Evolutionary conservation across 148 eudicot species (phyloP).

Genomic region (Agrostemma githago): DNA sequence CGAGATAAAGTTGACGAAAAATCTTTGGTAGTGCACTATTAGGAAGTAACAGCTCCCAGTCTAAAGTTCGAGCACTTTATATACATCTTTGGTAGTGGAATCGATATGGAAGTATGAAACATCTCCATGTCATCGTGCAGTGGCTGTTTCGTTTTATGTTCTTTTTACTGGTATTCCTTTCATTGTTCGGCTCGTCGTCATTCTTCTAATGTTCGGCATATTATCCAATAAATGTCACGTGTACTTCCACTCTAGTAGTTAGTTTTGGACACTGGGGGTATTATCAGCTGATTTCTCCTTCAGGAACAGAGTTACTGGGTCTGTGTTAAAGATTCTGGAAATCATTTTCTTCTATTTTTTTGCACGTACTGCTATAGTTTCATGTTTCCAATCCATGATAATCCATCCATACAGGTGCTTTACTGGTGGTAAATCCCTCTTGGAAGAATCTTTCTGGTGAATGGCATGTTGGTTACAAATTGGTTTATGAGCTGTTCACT

Average conservation of each 20-base stretch:
- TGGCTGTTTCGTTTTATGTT: not conserved
- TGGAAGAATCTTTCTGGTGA: constrained; percentile 96
- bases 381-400: not conserved
- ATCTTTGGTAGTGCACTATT: no score
- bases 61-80: not conserved
- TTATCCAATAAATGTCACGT: not conserved
- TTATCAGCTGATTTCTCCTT: not conserved
- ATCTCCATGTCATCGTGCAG: not conserved
- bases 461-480: constrained; percentile 90
- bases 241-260: not conserved
- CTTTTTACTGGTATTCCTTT: not conserved
- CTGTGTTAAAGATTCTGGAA: constrained; percentile 4
- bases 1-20: not conserved
- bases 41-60: no score
- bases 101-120: not conserved
- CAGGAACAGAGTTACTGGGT: not conserved
- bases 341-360: not conserved
- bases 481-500: constrained; percentile 86
- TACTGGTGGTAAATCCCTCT: constrained; percentile 66
- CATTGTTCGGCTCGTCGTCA: not conserved
- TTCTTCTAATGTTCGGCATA: not conserved
- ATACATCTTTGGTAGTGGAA: not conserved
- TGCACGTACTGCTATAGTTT: not conserved
- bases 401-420: constrained; percentile 42
- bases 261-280: not conserved